These are phyloP conservation scores for Fomitopsis pulvina DNA, from an alignment of 768 basidiomycete genomes.

Conservation along the genomic window DNA sequence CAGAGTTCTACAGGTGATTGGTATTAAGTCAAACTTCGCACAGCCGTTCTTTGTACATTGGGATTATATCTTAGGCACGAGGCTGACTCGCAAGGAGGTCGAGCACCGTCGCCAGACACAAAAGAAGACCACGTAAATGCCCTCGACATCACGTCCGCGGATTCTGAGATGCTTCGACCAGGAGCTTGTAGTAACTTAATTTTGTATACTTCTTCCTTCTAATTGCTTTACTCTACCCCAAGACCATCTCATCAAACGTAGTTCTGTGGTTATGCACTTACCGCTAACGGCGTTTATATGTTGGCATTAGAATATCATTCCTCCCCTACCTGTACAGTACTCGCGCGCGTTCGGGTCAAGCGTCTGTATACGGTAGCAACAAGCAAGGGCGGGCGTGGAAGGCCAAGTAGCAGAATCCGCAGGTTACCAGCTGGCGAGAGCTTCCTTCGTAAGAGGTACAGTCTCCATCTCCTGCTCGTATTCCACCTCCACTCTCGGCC, in stretches of 20 bases:
- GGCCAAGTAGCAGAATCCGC: no score
- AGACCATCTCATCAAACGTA: neutral
- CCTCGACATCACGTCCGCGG: neutral
- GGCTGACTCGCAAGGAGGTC: conserved; percentile 69
- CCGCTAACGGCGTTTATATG: neutral
- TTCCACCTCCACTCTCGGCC: conserved; percentile 87
- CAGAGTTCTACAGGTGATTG: conserved; percentile 43
- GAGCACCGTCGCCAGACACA: conserved; percentile 34
- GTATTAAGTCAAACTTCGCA: conserved; percentile 92
- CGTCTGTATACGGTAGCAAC: no score
- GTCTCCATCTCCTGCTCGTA: conserved; percentile 90
- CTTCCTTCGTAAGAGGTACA: conserved; percentile 24
- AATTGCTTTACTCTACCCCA: neutral
- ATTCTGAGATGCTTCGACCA: neutral
- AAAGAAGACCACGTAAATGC: conserved; percentile 1
- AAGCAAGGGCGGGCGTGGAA: no score
- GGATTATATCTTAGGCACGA: conserved; percentile 81
- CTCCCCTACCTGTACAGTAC: neutral
- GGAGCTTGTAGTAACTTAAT: neutral
- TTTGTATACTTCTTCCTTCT: neutral
- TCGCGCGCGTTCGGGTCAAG: no score
- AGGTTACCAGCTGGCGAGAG: conserved; percentile 20
- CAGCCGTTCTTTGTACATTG: conserved; percentile 97
- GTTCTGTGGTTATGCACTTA: neutral
- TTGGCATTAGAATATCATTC: neutral